Evolutionary conservation across 1,139 yeast genomes (phyloP).

Genomic region (Geotrichum phurueaensis): DNA sequence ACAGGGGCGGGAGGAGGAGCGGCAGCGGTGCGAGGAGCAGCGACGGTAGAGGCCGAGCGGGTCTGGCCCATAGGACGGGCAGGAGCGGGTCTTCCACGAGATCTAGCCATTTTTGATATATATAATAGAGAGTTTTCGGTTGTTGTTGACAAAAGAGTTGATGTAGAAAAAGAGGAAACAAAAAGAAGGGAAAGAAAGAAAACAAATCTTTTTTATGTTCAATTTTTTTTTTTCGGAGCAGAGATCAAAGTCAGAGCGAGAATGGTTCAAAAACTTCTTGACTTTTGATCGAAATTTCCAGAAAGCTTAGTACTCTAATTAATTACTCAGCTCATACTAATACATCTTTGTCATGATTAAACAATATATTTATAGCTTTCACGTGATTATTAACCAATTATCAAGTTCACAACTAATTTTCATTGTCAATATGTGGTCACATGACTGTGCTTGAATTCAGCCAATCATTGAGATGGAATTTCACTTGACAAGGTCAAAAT

Average conservation of each 20-base stretch:
- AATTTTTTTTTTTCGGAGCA: background rate
- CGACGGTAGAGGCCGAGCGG: slow-evolving; percentile 71
- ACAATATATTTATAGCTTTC: background rate
- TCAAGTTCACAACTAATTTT: slow-evolving; percentile 1
- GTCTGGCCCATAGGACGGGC: slow-evolving; percentile 44
- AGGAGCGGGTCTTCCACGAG: slow-evolving; percentile 43
- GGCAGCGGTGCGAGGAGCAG: slow-evolving; percentile 48
- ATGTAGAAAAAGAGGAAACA: background rate
- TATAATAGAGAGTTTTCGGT: background rate
- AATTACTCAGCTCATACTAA: background rate
- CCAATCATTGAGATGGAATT: slow-evolving; percentile 11
- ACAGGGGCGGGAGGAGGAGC: slow-evolving; percentile 41
- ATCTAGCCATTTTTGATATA: slow-evolving; percentile 46
- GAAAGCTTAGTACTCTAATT: background rate
- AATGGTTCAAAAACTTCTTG: background rate
- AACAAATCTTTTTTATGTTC: background rate
- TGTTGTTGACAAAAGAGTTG: background rate
- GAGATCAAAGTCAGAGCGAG: background rate
- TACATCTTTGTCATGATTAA: background rate
- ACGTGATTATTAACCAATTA: slow-evolving; percentile 1
- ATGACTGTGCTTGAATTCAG: background rate
- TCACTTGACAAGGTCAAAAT: background rate
- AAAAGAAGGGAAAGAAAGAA: slow-evolving; percentile 2
- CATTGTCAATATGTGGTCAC: background rate
- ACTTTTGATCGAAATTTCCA: background rate